Evolutionary conservation across 805 yeast genomes (phyloP).

Genomic region (Starmerella floricola): DNA sequence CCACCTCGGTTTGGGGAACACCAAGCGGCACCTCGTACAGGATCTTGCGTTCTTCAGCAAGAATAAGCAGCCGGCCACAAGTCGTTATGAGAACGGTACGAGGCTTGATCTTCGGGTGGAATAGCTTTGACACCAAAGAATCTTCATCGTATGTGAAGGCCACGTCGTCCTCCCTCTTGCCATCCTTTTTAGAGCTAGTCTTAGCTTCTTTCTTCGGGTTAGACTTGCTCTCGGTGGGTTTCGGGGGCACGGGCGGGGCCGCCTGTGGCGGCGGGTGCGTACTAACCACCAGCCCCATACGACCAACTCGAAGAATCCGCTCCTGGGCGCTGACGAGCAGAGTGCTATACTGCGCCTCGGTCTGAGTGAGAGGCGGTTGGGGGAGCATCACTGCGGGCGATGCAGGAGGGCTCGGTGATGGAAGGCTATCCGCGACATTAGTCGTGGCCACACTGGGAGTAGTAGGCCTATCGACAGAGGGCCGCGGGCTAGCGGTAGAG

Average conservation of each 20-base stretch:
- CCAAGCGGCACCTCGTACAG: constrained; percentile 28
- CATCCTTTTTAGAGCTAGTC: constrained; percentile 2
- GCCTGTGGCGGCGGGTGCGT: constrained; percentile 19
- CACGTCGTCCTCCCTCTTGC: constrained; percentile 13
- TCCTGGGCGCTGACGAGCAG: constrained; percentile 37
- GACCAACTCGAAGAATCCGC: constrained; percentile 37
- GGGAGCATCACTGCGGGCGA: constrained; percentile 8
- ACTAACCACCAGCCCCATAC: constrained; percentile 26
- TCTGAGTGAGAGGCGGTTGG: constrained; percentile 33
- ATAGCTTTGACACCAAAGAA: constrained; percentile 25
- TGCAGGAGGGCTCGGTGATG: constrained; percentile 5
- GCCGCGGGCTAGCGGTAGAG: no score
- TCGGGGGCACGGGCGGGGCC: not conserved
- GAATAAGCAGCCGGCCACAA: constrained; percentile 27
- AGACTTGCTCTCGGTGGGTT: no score
- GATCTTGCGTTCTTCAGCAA: constrained; percentile 26
- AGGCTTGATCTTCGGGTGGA: constrained; percentile 23
- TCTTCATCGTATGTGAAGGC: constrained; percentile 17
- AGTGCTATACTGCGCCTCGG: constrained; percentile 40
- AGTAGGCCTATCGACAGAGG: not conserved
- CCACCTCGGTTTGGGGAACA: constrained; percentile 27
- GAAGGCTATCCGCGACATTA: not conserved
- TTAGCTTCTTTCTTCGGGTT: not conserved
- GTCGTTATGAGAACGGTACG: constrained; percentile 28
- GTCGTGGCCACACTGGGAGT: no score